Conservation (phyloP, 768 basidiomycete genomes). For the Agaricus subrufescens region DNA sequence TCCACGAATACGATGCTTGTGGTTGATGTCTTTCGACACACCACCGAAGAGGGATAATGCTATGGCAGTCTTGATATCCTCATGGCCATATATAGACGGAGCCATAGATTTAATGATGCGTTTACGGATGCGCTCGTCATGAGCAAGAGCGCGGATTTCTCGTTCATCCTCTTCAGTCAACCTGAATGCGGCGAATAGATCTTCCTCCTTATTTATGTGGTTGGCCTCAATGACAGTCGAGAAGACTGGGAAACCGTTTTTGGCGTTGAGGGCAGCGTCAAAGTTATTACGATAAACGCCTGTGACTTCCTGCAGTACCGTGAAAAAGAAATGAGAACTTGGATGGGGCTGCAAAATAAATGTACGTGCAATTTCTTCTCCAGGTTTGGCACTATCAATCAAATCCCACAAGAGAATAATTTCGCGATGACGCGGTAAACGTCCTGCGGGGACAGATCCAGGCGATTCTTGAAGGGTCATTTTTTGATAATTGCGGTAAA, state of each 20-base stretch:
- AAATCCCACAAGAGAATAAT: slow-evolving; percentile 97
- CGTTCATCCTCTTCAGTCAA: slow-evolving; percentile 96
- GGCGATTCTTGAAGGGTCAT: slow-evolving; percentile 99
- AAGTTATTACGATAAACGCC: slow-evolving; percentile 99
- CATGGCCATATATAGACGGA: slow-evolving; percentile 98
- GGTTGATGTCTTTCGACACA: slow-evolving; percentile 91
- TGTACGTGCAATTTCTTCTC: slow-evolving; percentile 86
- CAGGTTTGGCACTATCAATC: slow-evolving; percentile 97
- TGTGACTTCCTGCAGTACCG: slow-evolving; percentile 75
- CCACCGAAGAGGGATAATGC: slow-evolving; percentile 95
- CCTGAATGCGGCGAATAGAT: slow-evolving; percentile 96
- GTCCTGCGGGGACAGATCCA: slow-evolving; percentile 95
- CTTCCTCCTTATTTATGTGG: slow-evolving; percentile 98
- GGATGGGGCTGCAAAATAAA: slow-evolving; percentile 6
- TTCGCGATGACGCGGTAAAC: slow-evolving; percentile 93
- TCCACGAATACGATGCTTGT: slow-evolving; percentile 93
- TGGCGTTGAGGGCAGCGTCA: slow-evolving; percentile 94
- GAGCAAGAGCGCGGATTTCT: slow-evolving; percentile 81
- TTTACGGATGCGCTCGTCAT: slow-evolving; percentile 93
- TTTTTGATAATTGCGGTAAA: slow-evolving; percentile 98
- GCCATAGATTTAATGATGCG: slow-evolving; percentile 98
- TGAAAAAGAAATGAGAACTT: slow-evolving; percentile 2
- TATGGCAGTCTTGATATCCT: slow-evolving; percentile 97
- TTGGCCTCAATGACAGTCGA: slow-evolving; percentile 98
- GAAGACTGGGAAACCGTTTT: slow-evolving; percentile 99